Conservation (phyloP, 257 asterid genomes). For the Primulina tabacum region DNA sequence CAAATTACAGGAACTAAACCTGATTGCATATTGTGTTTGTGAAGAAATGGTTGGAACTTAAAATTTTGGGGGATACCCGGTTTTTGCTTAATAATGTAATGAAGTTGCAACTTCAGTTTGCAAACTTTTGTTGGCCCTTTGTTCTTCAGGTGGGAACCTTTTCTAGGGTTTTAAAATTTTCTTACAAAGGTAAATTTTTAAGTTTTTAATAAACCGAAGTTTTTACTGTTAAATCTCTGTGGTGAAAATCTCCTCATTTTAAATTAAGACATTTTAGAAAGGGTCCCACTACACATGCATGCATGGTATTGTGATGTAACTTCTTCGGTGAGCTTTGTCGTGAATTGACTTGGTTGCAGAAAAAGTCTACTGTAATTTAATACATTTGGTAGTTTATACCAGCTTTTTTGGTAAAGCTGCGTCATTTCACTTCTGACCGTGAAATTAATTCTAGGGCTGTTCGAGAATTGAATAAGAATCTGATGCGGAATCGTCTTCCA, state of each 20-base stretch:
- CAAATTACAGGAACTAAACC: not conserved
- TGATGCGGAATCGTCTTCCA: conserved; percentile 54
- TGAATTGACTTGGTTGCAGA: not conserved
- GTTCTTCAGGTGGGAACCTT: not conserved
- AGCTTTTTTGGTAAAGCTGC: conserved; percentile 21
- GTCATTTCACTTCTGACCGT: conserved; percentile 18
- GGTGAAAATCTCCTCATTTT: not conserved
- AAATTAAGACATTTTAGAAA: not conserved
- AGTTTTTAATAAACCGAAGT: not conserved
- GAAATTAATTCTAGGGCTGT: conserved; percentile 65
- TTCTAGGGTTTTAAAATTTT: too few relatives aligned
- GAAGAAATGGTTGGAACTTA: not conserved
- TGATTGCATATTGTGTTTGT: not conserved
- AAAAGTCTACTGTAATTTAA: not conserved
- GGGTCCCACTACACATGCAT: not conserved
- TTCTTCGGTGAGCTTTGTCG: not conserved
- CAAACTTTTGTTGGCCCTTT: not conserved
- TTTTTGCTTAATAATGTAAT: not conserved
- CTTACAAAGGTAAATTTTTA: too few relatives aligned
- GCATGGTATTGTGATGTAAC: conserved; percentile 6
- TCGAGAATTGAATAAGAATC: conserved; percentile 68
- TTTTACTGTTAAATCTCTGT: not conserved
- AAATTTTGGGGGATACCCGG: not conserved
- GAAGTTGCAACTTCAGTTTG: not conserved
- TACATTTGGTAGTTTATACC: conserved; percentile 20